Evolutionary conservation across 345 rosid genomes (phyloP).

Genomic region (Turritis glabra): DNA sequence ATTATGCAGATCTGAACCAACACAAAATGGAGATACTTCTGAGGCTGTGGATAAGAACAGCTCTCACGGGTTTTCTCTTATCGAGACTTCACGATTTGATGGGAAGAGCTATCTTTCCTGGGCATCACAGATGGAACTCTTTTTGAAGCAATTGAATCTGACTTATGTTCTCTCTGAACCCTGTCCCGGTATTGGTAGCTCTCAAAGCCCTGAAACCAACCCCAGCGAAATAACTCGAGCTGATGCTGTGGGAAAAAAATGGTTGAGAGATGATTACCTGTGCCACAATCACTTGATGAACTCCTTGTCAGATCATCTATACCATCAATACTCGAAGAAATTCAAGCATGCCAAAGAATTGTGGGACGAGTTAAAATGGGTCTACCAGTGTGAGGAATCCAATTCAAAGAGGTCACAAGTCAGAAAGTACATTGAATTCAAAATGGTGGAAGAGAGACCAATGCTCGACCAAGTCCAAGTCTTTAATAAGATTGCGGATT

Average conservation of each 20-base stretch:
- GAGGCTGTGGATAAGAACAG: slow-evolving; percentile 36
- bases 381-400: slow-evolving; percentile 61
- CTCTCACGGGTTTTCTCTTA: slow-evolving; percentile 40
- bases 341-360: slow-evolving; percentile 63
- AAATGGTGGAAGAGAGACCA: slow-evolving; percentile 60
- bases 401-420: slow-evolving; percentile 68
- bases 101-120: slow-evolving; percentile 70
- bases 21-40: slow-evolving; percentile 38
- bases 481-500: slow-evolving; percentile 70
- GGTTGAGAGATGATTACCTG: slow-evolving; percentile 68
- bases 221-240: slow-evolving; percentile 35
- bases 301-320: slow-evolving; percentile 67
- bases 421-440: slow-evolving; percentile 73
- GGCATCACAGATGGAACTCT: slow-evolving; percentile 62
- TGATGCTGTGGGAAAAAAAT: slow-evolving; percentile 47
- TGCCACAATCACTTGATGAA: slow-evolving; percentile 66
- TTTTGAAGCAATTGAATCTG: slow-evolving; percentile 67
- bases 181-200: slow-evolving; percentile 38
- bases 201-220: slow-evolving; percentile 37
- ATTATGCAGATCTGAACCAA: slow-evolving; percentile 36
- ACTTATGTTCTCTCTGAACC: slow-evolving; percentile 64
- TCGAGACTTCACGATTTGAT: slow-evolving; percentile 60
- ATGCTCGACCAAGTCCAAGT: slow-evolving; percentile 61
- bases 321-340: slow-evolving; percentile 54
- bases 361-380: slow-evolving; percentile 79